Evolutionary conservation across 345 rosid genomes (phyloP).

Genomic region (Noccaea caerulescens): DNA sequence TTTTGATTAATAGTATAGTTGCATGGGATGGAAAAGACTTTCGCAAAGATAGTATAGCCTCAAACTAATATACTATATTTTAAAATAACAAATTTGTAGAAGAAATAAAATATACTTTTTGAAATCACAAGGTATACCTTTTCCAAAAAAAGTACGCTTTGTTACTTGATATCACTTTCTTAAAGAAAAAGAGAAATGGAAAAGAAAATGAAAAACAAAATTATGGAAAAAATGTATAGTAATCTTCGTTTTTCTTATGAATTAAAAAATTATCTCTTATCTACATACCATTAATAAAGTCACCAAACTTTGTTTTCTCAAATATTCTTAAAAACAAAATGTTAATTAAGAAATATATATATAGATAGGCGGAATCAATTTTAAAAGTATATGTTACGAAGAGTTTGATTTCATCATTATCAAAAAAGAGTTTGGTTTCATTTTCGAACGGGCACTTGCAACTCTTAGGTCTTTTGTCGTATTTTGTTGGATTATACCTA

Average conservation of each 20-base stretch:
- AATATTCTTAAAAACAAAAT: not conserved
- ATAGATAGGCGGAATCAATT: not conserved
- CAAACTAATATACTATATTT: not conserved
- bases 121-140: not conserved
- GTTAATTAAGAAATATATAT: not conserved
- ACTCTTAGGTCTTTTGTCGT: conserved; percentile 55
- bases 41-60: not conserved
- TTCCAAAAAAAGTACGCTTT: conserved; percentile 33
- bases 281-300: conserved; percentile 51
- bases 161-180: conserved; percentile 34
- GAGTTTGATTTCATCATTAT: not conserved
- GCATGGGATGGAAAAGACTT: conserved; percentile 6
- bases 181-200: conserved; percentile 39
- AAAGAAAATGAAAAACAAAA: conserved; percentile 17
- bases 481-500: conserved; percentile 58
- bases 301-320: conserved; percentile 34
- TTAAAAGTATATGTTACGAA: not conserved
- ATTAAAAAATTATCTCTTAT: conserved; percentile 31
- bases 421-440: conserved; percentile 14
- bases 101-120: conserved; percentile 20
- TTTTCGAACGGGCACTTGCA: conserved; percentile 41
- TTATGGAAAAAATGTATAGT: conserved; percentile 29
- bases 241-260: not conserved
- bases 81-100: not conserved
- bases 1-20: not conserved